phyloP scores from a whole-genome alignment of 2,329 filamentous ascomycete genomes.

The Diaporthe citrichinensis region DNA sequence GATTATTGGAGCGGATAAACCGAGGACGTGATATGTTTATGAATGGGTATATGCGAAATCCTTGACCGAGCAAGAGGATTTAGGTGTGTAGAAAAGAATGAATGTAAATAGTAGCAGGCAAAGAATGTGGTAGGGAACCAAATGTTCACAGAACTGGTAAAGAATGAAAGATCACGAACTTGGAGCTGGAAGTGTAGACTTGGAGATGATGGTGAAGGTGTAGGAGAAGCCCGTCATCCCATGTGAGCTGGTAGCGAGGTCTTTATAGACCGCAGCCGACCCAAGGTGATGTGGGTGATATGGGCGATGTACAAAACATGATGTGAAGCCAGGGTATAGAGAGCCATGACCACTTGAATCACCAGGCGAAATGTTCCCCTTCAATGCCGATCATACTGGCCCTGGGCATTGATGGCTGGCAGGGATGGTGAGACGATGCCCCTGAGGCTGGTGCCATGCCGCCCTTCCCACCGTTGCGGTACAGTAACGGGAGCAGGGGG shows the following conservation, averaged over 20 bases:
- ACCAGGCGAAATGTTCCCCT: slow-evolving; percentile 25
- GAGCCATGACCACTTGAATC: slow-evolving; percentile 12
- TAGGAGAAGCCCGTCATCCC: not conserved
- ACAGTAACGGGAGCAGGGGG: slow-evolving; percentile 3
- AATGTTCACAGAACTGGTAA: slow-evolving; percentile 31
- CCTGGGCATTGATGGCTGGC: slow-evolving; percentile 22
- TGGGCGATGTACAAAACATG: slow-evolving; percentile 30
- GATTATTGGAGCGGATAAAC: not conserved
- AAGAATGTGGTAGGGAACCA: slow-evolving; percentile 27
- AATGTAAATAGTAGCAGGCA: slow-evolving; percentile 7
- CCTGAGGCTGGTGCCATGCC: slow-evolving; percentile 22
- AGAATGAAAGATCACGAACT: slow-evolving; percentile 28
- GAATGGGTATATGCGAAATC: not conserved
- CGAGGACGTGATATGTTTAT: slow-evolving; percentile 3
- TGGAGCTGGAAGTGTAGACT: slow-evolving; percentile 17
- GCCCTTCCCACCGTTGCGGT: not conserved
- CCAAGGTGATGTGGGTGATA: not conserved
- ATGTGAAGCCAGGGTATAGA: slow-evolving; percentile 9
- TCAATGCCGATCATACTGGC: slow-evolving; percentile 27
- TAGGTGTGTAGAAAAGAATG: slow-evolving; percentile 16
- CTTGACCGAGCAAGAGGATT: slow-evolving; percentile 22
- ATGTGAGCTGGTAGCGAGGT: slow-evolving; percentile 29
- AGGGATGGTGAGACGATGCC: slow-evolving; percentile 23
- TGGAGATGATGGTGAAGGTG: slow-evolving; percentile 17
- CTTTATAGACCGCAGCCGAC: slow-evolving; percentile 29